Base-by-base conservation (phyloP, 1,139 yeast genomes). In the Candida tropicalis region DNA sequence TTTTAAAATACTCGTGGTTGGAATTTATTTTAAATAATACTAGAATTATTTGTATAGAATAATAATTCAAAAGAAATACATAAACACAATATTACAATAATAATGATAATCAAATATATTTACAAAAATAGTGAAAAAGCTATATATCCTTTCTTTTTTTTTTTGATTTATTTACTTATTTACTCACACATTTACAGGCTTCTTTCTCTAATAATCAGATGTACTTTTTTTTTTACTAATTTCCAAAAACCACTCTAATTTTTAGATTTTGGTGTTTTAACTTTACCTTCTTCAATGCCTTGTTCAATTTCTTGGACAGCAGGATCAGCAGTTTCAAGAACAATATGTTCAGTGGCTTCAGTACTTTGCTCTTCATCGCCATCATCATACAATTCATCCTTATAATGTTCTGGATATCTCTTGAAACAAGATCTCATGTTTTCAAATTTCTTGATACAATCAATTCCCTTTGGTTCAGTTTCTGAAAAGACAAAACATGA, bases 381-480 rank as follows among this genome's bases (percentile, higher is more conserved):
- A 48, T 84, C 95, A 42, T 84, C 93, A 62, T 86, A 81, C 55
- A 91, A 76, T 66, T 90, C 96, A 60, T 91, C 98, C 52, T 91
- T 87, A 66, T 95, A 95, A 47, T 88, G 85, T 50, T 95, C 99
- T 29, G 99, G 99, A 67, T 93, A 81, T 62, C 79, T 73, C 72
- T 93, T 85, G 81, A 95, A 95, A 71, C 99, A 95, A 52, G 81
- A 78, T 74, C 96, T 96, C 99, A 95, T 93, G 56, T 74, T 80
- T 59, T 85, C 82, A 69, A 93, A 90, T 68, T 89, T 89, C 59
- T 88, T 93, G 55, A 93, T 84, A 71, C 99, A 93, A 63, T 95
- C 98, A 50, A 88, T 84, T 44, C 99, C 99, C 73, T 93, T 93
- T 59, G 98, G 98, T 62, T 93, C 99, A 45, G 87, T 85, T 61